A percentile compares a stretch with the other conserved stretches of the same genome.
These are phyloP conservation scores for Uronychia setigera DNA, from an alignment of 73 alveolate genomes.

Conservation along the genomic window DNA sequence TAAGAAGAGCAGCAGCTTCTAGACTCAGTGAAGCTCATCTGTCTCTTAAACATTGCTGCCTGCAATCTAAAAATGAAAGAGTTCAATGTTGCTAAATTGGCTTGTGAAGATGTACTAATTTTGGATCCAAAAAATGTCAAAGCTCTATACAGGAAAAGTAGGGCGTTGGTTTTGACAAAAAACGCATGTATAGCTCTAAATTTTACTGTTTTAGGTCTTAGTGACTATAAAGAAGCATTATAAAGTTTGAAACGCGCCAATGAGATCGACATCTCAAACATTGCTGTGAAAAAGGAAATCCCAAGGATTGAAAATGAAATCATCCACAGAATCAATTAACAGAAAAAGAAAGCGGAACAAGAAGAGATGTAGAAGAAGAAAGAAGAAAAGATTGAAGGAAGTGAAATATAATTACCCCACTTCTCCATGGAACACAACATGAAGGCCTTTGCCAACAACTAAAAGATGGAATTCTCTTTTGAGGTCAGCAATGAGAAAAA, in stretches of 20 bases:
- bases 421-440: neutral
- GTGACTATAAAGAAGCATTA: constrained; percentile 46
- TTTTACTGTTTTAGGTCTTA: constrained; percentile 56
- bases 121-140: constrained; percentile 71
- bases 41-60: constrained; percentile 48
- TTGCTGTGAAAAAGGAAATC: constrained; percentile 23
- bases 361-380: neutral
- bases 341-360: neutral
- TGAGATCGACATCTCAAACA: constrained; percentile 25
- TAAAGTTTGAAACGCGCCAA: constrained; percentile 26
- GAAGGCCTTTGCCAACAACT: constrained; percentile 1
- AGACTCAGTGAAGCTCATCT: constrained; percentile 15
- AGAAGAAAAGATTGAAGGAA: neutral
- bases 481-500: constrained; percentile 46
- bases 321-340: neutral
- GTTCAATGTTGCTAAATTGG: constrained; percentile 47
- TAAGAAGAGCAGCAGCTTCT: constrained; percentile 16
- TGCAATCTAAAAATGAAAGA: constrained; percentile 58
- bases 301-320: neutral
- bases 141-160: constrained; percentile 68
- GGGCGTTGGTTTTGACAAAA: constrained; percentile 32
- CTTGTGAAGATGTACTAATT: constrained; percentile 59
- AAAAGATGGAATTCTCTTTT: constrained; percentile 48
- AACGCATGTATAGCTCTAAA: constrained; percentile 71
- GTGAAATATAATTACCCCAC: neutral